phyloP scores from a whole-genome alignment of 345 rosid genomes.

The Crucihimalaya himalaica region DNA sequence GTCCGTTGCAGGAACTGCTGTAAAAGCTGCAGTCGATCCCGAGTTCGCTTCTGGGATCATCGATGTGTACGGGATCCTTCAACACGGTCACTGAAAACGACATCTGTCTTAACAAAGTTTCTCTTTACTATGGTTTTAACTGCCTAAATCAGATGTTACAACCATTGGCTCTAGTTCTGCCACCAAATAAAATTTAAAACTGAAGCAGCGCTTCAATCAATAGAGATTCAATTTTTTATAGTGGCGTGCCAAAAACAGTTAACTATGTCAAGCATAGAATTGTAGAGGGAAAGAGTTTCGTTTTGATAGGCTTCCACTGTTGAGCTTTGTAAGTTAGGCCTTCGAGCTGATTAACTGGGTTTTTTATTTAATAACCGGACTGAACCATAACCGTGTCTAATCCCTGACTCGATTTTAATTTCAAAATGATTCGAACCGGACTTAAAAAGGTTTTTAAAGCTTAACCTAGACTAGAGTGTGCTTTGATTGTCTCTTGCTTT shows the following conservation, averaged over 20 bases:
- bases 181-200: neutral
- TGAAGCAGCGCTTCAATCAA: neutral
- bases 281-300: too few relatives aligned
- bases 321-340: neutral
- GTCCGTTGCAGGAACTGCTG: constrained; percentile 60
- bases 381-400: neutral
- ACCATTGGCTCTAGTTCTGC: neutral
- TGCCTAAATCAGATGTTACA: neutral
- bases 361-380: neutral
- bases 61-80: constrained; percentile 54
- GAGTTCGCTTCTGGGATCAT: constrained; percentile 53
- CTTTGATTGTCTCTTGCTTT: neutral
- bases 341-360: neutral
- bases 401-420: neutral
- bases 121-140: neutral
- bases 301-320: neutral
- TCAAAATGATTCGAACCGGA: neutral
- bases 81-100: constrained; percentile 28
- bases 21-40: constrained; percentile 54
- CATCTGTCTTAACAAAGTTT: neutral
- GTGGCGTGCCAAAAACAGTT: too few relatives aligned
- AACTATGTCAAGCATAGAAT: too few relatives aligned
- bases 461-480: neutral
- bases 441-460: neutral
- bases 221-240: neutral